Evolutionary conservation across 768 basidiomycete genomes (phyloP), one percentile per base, ranked within the genome.

Genomic region (Mycena leptocephala): DNA sequence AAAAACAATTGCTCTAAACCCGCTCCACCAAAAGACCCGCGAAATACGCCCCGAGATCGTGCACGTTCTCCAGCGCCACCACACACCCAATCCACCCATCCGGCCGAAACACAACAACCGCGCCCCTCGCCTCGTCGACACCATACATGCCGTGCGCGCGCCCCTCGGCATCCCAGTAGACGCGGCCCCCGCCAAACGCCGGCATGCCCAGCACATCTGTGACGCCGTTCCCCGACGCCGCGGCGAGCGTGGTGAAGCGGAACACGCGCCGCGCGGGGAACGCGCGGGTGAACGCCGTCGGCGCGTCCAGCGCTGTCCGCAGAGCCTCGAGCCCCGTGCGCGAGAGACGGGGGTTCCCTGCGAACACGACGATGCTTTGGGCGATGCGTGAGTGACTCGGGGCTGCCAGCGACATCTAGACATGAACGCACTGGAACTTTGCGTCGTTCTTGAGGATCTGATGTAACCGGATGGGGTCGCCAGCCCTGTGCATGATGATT

Each of bases 381-480:
- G 39, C 16, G 32, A 18, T 24, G 37, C 7, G 18, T 61, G 30
- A 46, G 41, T 32, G 30, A 39, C 11, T 22, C 20, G 18, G 14
- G 20, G 20, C n/a, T n/a, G 37, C 18, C 24, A 33, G 14, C 9
- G 53, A 18, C 20, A 58, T 24, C 11, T 41, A 30, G 0, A 18
- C 43, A n/a, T 4, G 56, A 3, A 69, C 76, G 56, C 30, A 80
- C 77, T 70, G 75, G 61, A 78, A 80, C 48, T 76, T 78, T 11
- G 77, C 79, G 33, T 80, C 77, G 63, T 80, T 80, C 69, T 78
- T 76, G 28, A 80, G 75, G 24, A 80, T 26, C 28, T 74, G 72
- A 26, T 78, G 79, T 24, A 80, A 72, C 10, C 79, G 58, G 55
- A 80, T 74, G 35, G 75, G 77, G 48, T 80, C 79, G 35, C 63